phyloP scores from a whole-genome alignment of 2,329 filamentous ascomycete species.

The Fusarium concolor region DNA sequence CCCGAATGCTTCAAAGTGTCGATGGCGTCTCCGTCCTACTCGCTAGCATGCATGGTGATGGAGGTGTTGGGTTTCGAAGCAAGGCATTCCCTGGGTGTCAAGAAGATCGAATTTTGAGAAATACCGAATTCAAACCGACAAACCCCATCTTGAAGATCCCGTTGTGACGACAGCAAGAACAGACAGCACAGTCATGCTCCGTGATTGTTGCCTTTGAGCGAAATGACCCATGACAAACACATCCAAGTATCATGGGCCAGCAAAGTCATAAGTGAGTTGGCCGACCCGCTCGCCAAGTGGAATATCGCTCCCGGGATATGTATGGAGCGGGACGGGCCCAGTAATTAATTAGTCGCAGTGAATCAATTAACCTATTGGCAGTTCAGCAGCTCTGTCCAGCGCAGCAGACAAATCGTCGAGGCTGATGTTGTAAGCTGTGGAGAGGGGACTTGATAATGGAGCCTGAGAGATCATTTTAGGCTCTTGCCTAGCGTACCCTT shows the following conservation, averaged over 20 bases:
- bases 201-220: background rate
- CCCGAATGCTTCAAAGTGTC: slow-evolving; percentile 10
- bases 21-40: slow-evolving; percentile 6
- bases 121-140: slow-evolving; percentile 2
- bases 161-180: slow-evolving; percentile 1
- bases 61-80: slow-evolving; percentile 2
- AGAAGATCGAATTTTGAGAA: slow-evolving; percentile 2
- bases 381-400: slow-evolving; percentile 4
- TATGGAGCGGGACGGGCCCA: slow-evolving; percentile 18
- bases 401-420: slow-evolving; percentile 21
- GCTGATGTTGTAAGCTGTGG: slow-evolving; percentile 30
- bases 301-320: slow-evolving; percentile 9
- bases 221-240: background rate
- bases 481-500: slow-evolving; percentile 23
- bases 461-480: slow-evolving; percentile 8
- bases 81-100: slow-evolving; percentile 9
- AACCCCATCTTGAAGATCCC: background rate
- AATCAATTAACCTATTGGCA: slow-evolving; percentile 20
- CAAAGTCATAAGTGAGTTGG: slow-evolving; percentile 37
- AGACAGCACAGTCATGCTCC: slow-evolving; percentile 1
- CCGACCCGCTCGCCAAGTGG: slow-evolving; percentile 6
- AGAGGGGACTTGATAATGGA: slow-evolving; percentile 10
- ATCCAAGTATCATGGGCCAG: slow-evolving; percentile 11
- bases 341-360: slow-evolving; percentile 2
- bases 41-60: background rate